A percentile compares a stretch with the other conserved stretches of the same genome.
Conservation (phyloP, 441 rosid genomes). For the Jatropha multifida region DNA sequence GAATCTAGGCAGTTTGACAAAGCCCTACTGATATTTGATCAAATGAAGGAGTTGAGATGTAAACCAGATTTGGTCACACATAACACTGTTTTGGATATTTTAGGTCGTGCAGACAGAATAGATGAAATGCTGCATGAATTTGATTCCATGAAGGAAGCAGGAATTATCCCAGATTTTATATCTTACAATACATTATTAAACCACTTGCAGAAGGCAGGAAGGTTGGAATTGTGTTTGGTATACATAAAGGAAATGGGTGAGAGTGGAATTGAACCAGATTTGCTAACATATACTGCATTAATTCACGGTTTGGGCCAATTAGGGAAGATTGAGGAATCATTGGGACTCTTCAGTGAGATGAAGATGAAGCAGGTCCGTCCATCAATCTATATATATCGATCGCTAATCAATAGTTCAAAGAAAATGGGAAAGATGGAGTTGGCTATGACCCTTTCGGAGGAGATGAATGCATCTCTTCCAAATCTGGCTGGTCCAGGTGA, state of each 20-base stretch:
- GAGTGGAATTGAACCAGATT: conserved; percentile 59
- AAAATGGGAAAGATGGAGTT: conserved; percentile 59
- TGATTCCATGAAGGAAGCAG: conserved; percentile 61
- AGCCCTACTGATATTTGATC: conserved; percentile 55
- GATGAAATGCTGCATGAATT: conserved; percentile 58
- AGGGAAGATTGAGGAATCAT: conserved; percentile 54
- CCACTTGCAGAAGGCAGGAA: conserved; percentile 65
- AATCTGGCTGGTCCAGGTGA: conserved; percentile 61
- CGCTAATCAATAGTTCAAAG: conserved; percentile 55
- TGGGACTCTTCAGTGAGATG: conserved; percentile 75
- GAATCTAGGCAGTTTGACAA: conserved; percentile 66
- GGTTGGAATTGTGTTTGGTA: conserved; percentile 57
- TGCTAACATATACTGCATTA: conserved; percentile 77
- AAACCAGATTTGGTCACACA: conserved; percentile 69
- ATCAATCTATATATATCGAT: conserved; percentile 60
- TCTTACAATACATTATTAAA: conserved; percentile 74
- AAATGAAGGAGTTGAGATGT: conserved; percentile 45
- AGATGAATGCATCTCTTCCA: conserved; percentile 53
- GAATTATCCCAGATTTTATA: conserved; percentile 51
- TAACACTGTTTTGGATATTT: conserved; percentile 64
- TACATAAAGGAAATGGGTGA: conserved; percentile 57
- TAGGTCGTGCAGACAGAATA: conserved; percentile 58
- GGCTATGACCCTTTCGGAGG: conserved; percentile 50
- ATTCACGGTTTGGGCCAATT: conserved; percentile 73
- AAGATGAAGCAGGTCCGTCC: conserved; percentile 59